Evolutionary conservation across 768 basidiomycete genomes (phyloP), one percentile per base, ranked within the genome.

Genomic region (Auriscalpium microsporum): DNA sequence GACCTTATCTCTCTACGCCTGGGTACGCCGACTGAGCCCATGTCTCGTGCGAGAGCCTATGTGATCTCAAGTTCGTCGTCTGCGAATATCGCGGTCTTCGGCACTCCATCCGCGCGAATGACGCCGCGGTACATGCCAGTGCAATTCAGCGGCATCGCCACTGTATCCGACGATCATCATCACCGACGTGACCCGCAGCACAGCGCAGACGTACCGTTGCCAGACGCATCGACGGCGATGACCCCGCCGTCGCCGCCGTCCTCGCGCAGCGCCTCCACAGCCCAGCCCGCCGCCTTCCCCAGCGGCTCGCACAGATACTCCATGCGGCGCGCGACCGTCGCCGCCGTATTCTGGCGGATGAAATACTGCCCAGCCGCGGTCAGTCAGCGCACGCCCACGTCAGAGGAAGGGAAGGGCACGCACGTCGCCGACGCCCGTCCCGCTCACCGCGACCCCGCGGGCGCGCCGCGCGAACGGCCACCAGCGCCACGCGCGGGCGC

Each of bases 401-500:
- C 28, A 0, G 40, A 23, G 9, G 46, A 40, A 17, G 34, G 14
- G 46, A 34, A 44, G 47, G 38, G 47, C 38, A 70, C 81, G 56
- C 65, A 90, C 87, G 69, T 92, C 90, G 58, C 90, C 90, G 61
- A 91, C 83, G 8, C 90, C 90, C 11, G 90, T 92, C 0, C 90
- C 87, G 34, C 86, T 88, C n/a, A 92, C 71, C 4, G 89, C 88
- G 21, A 92, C 71, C 8, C 81, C 86, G 57, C 61, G 72, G 64
- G 64, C 60, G 47, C 68, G 62, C 48, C 60, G 55, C 56, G 68
- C 53, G 36, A 48, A 47, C 28, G 90, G 70, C 11, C 80, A 85
- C 60, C 63, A 73, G 64, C 65, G 58, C 68, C 59, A 56, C 46
- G 68, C 63, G 40, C 60, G 55, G 57, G 68, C 56, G 56, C 52